Base-by-base conservation (phyloP, 805 yeast genomes). In the Ogataea nitratoaversa region DNA sequence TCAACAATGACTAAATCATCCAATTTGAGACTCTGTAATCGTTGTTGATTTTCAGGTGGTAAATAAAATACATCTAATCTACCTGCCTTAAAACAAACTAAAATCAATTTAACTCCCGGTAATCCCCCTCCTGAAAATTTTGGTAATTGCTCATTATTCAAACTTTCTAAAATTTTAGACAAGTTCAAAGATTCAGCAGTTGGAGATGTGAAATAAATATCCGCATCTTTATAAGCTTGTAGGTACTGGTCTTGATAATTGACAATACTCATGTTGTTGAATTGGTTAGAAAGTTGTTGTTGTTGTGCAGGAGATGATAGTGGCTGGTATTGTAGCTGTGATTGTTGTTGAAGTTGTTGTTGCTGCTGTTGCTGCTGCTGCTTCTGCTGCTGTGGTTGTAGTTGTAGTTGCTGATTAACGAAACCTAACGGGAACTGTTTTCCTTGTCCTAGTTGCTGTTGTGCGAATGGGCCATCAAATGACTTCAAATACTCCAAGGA, bases 1-100 rank as follows among this genome's bases (percentile, higher is more conserved):
- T 85, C 91, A 14, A 84, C 95, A 53, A 84, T 76, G 13, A 86
- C 91, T 53, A 83, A 68, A 54, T 83, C 89, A 18, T 84, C 84
- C 5, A 68, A 60, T 36, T 66, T 63, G 32, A 79, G 59, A 24
- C 48, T 52, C 20, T 60, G 50, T 18, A 44, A 33, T 22, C 41
- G 30, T 24, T 53, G 47, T 22, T 42, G 49, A 33, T 50, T 47
- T 19, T 55, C 58, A 13, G 46, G 66, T 2, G 87, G 79, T 17
- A 81, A 62, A 54, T 76, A 78, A 53, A 84, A 87, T 8, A 86
- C 87, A 60, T 88, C 96, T 40, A 82, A 64, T 32, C 96, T 69
- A 8, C 88, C 86, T 22, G 82, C 78, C 59, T 89, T 88, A 66
- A 88, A 88, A 40, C 81, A 79, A 31, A 87, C 84, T 33, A 83